phyloP scores from a whole-genome alignment of 192 early-diverging fungal genomes.

The Spizellomyces punctatus region DNA sequence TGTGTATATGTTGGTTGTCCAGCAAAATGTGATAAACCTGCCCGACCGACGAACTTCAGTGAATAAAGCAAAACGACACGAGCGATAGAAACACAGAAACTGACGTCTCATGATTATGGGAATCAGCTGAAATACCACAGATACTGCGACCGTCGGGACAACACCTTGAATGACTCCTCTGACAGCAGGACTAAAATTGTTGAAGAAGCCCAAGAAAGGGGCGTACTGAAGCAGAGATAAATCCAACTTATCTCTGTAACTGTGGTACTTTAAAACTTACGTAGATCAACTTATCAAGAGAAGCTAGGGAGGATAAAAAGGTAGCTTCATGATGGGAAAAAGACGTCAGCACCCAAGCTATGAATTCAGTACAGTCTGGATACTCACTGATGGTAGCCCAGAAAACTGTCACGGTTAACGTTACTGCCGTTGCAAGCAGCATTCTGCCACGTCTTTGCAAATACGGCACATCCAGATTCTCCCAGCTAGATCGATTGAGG shows the following conservation, averaged over 20 bases:
- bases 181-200: slow-evolving; percentile 41
- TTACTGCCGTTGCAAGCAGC: slow-evolving; percentile 51
- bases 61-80: not conserved
- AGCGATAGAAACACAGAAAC: not conserved
- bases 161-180: slow-evolving; percentile 72
- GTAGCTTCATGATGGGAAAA: slow-evolving; percentile 8
- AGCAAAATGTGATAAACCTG: slow-evolving; percentile 58
- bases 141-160: slow-evolving; percentile 71
- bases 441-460: slow-evolving; percentile 57
- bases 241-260: slow-evolving; percentile 15
- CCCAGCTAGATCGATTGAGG: slow-evolving; percentile 50
- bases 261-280: not conserved
- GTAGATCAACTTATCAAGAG: slow-evolving; percentile 17
- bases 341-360: not conserved
- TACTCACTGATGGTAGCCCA: slow-evolving; percentile 72
- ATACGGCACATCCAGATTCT: slow-evolving; percentile 64
- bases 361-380: not conserved
- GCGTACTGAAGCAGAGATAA: slow-evolving; percentile 60
- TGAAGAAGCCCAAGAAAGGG: slow-evolving; percentile 53
- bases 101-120: slow-evolving; percentile 61
- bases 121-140: slow-evolving; percentile 69
- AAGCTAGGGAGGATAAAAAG: slow-evolving; percentile 13
- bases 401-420: slow-evolving; percentile 62
- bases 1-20: slow-evolving; percentile 59
- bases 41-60: slow-evolving; percentile 17